Evolutionary conservation across 257 asterid species (phyloP).

Genomic region (Solanum lycopersicoides): DNA sequence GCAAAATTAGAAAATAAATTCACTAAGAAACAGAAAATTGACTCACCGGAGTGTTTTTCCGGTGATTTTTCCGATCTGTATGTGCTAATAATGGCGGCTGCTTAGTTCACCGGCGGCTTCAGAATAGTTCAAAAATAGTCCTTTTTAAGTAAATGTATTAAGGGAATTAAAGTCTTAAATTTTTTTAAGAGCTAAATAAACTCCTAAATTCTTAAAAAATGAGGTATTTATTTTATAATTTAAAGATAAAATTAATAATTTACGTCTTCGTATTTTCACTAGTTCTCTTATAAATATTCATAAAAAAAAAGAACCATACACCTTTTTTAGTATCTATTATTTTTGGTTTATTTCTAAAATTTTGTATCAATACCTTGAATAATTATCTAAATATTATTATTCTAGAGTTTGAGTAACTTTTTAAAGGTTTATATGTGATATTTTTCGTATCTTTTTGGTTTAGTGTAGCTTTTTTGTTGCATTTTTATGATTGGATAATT

Average conservation of each 20-base stretch:
- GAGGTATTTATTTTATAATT: background rate
- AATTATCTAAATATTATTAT: too few relatives aligned
- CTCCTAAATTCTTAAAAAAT: background rate
- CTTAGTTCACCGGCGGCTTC: background rate
- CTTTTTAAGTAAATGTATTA: too few relatives aligned
- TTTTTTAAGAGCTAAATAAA: too few relatives aligned
- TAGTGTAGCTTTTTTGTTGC: background rate
- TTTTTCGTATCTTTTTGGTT: background rate
- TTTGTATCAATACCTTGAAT: too few relatives aligned
- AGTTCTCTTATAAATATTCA: too few relatives aligned
- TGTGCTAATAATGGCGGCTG: background rate
- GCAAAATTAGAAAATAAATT: background rate
- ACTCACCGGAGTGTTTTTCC: background rate
- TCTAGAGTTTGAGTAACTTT: background rate
- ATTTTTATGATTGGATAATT: background rate
- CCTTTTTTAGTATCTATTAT: background rate
- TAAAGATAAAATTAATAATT: fast-evolving
- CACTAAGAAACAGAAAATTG: background rate
- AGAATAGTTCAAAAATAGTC: background rate
- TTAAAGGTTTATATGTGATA: background rate
- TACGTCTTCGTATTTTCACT: too few relatives aligned
- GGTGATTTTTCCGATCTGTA: background rate
- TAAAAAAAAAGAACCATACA: background rate
- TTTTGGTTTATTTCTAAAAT: too few relatives aligned
- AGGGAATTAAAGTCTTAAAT: too few relatives aligned